phyloP scores from a whole-genome alignment of 805 yeast species.

The Pachysolen tannophilus region DNA sequence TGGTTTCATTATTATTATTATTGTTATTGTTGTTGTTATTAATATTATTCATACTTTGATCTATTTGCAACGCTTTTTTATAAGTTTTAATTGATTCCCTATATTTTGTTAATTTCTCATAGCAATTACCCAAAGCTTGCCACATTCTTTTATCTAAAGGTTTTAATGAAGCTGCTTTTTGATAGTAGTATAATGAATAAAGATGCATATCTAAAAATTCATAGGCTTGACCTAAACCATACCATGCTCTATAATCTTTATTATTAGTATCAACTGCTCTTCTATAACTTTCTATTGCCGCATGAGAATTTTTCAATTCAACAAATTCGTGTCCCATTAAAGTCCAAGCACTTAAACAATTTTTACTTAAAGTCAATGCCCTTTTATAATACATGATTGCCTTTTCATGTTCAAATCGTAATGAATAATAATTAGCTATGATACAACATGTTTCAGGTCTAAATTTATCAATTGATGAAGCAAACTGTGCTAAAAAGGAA shows the following conservation, averaged over 20 bases:
- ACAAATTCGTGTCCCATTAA: slow-evolving; percentile 98
- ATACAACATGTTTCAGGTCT: slow-evolving; percentile 94
- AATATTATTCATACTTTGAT: slow-evolving; percentile 48
- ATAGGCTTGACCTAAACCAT: slow-evolving; percentile 96
- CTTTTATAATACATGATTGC: slow-evolving; percentile 90
- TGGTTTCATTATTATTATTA: no score
- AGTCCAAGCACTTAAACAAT: slow-evolving; percentile 91
- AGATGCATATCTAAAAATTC: slow-evolving; percentile 94
- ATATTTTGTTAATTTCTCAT: slow-evolving; percentile 63
- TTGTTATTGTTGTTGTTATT: no score
- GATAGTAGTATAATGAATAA: slow-evolving; percentile 88
- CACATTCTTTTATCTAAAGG: slow-evolving; percentile 93
- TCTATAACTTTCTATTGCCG: slow-evolving; percentile 92
- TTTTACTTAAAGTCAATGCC: slow-evolving; percentile 73
- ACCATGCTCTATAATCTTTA: slow-evolving; percentile 95
- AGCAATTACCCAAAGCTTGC: slow-evolving; percentile 91
- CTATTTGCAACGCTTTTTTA: slow-evolving; percentile 58
- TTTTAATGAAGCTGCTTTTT: slow-evolving; percentile 79
- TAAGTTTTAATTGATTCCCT: slow-evolving; percentile 76
- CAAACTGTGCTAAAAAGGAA: slow-evolving; percentile 79
- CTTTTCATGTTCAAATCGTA: slow-evolving; percentile 89
- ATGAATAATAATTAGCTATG: slow-evolving; percentile 86
- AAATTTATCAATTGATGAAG: slow-evolving; percentile 73
- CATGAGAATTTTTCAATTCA: slow-evolving; percentile 91
- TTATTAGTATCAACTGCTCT: slow-evolving; percentile 86